Percentiles rank a stretch among this genome's conserved stretches.
These are phyloP conservation scores for Ganoderma lingzhi DNA, from an alignment of 1,284 basidiomycete genomes.

Conservation along the genomic window DNA sequence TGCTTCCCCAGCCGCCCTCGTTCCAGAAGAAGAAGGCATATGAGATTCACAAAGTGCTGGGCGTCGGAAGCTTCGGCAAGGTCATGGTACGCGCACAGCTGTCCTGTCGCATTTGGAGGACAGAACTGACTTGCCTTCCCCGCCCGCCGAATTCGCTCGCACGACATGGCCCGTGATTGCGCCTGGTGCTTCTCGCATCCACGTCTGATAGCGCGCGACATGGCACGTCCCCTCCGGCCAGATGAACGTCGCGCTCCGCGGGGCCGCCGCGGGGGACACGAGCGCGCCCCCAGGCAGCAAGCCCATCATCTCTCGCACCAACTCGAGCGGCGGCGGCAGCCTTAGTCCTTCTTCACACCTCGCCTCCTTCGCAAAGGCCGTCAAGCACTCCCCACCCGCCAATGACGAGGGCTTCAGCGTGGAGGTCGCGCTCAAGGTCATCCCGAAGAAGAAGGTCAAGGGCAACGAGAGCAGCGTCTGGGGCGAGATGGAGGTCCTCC, in stretches of 20 bases:
- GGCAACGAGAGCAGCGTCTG: conserved; percentile 87
- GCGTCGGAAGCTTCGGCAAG: conserved; percentile 87
- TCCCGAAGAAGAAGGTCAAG: conserved; percentile 92
- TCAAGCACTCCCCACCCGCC: conserved; percentile 17
- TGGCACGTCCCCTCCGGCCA: conserved; percentile 77
- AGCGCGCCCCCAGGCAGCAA: conserved; percentile 19
- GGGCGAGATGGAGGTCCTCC: conserved; percentile 91
- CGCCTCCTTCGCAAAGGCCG: conserved; percentile 24
- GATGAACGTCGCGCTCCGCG: conserved; percentile 60
- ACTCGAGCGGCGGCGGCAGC: conserved; percentile 28
- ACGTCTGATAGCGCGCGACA: conserved; percentile 60
- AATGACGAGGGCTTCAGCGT: conserved; percentile 50
- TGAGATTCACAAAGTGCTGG: conserved; percentile 76
- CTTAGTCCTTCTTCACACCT: conserved; percentile 32
- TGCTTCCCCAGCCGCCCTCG: conserved; percentile 84
- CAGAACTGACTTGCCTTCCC: background rate
- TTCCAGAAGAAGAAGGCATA: conserved; percentile 88
- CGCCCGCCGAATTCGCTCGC: background rate
- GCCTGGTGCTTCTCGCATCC: background rate
- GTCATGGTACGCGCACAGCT: conserved; percentile 66
- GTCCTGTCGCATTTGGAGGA: background rate
- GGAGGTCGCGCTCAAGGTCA: conserved; percentile 89
- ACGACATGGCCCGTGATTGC: background rate
- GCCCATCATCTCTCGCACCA: conserved; percentile 29
- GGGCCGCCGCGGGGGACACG: conserved; percentile 51